Percentiles rank a stretch among this genome's conserved stretches.
These are phyloP conservation scores for Termitomyces sp. DNA, from an alignment of 768 basidiomycete species.

Conservation along the genomic window DNA sequence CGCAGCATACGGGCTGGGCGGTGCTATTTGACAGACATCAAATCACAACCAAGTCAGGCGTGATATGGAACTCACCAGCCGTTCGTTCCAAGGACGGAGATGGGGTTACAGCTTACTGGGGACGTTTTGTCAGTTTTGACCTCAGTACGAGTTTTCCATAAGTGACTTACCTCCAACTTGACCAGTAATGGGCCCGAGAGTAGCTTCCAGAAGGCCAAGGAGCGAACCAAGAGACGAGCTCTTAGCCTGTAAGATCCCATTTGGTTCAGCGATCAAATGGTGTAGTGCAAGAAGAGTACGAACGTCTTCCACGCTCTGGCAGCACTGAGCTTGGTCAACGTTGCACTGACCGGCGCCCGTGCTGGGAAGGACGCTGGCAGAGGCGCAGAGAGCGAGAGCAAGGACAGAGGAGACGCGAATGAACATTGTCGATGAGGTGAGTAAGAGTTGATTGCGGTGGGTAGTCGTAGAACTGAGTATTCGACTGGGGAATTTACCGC, in stretches of 20 bases:
- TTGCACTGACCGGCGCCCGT: conserved; percentile 12
- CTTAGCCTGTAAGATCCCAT: neutral
- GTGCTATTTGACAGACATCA: neutral
- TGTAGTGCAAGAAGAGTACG: neutral
- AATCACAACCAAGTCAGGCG: neutral
- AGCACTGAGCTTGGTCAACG: conserved; percentile 14
- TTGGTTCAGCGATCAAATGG: neutral
- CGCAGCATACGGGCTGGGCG: conserved; percentile 16
- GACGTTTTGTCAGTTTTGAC: neutral
- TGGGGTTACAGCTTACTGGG: conserved; percentile 11
- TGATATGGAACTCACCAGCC: conserved; percentile 5
- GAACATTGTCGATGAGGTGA: conserved; percentile 6
- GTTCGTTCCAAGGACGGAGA: conserved; percentile 9
- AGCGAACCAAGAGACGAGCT: neutral
- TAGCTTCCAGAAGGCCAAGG: conserved; percentile 4
- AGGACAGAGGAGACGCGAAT: conserved; percentile 7
- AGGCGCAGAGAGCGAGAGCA: conserved; percentile 5
- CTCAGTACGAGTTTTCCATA: neutral
- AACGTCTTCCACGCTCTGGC: conserved; percentile 10
- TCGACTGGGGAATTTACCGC: neutral
- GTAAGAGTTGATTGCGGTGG: neutral
- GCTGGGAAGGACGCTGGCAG: conserved; percentile 10
- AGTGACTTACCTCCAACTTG: conserved; percentile 11
- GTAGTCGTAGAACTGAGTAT: neutral
- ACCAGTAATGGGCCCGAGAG: conserved; percentile 1